phyloP scores from a whole-genome alignment of 2,329 filamentous ascomycete genomes.

The Xylaria polymorpha region DNA sequence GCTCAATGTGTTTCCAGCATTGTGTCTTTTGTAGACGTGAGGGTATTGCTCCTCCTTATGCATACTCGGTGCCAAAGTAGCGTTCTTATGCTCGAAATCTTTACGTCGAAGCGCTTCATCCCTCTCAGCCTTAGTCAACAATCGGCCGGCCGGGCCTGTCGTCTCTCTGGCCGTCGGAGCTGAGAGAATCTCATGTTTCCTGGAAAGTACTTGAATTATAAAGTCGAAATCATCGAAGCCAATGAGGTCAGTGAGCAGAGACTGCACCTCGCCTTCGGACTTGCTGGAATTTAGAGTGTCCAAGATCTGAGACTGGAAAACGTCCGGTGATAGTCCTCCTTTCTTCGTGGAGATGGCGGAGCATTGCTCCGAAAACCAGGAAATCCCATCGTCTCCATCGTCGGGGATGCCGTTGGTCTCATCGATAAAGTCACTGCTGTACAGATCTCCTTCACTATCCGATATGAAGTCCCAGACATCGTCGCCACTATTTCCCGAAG shows the following conservation, averaged over 20 bases:
- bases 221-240: constrained; percentile 95
- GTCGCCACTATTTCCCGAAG: constrained; percentile 72
- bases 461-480: constrained; percentile 96
- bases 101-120: constrained; percentile 80
- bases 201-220: constrained; percentile 87
- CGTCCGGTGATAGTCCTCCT: constrained; percentile 73
- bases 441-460: constrained; percentile 73
- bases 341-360: constrained; percentile 71
- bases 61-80: constrained; percentile 75
- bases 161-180: constrained; percentile 52
- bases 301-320: constrained; percentile 81
- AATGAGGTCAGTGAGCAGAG: constrained; percentile 86
- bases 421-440: constrained; percentile 74
- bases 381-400: constrained; percentile 61
- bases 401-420: constrained; percentile 50
- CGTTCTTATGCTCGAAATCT: constrained; percentile 86
- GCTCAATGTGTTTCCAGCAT: constrained; percentile 87
- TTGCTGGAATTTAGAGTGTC: constrained; percentile 76
- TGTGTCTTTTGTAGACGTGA: constrained; percentile 88
- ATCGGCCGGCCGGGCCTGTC: constrained; percentile 57
- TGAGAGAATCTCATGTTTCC: constrained; percentile 75
- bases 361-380: constrained; percentile 81
- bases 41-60: constrained; percentile 83
- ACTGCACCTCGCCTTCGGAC: constrained; percentile 89
- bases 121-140: constrained; percentile 81